These are phyloP conservation scores for Cephaloascus fragrans DNA, from an alignment of 805 yeast genomes.

Conservation along the genomic window DNA sequence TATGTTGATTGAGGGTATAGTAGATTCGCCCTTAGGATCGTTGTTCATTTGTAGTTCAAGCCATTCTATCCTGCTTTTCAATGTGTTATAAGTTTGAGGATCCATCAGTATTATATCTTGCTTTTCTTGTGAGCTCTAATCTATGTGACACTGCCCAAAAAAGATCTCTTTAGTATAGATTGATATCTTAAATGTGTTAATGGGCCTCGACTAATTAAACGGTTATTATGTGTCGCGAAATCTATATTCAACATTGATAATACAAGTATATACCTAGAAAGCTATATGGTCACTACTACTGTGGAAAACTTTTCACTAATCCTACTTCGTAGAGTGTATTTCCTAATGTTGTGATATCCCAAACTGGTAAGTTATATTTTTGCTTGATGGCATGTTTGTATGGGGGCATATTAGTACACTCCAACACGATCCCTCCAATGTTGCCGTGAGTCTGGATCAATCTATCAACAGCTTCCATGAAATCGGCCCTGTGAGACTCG, in stretches of 20 bases:
- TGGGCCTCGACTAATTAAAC: too few species aligned
- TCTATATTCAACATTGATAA: too few species aligned
- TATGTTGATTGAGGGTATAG: neutral
- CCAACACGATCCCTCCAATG: conserved; percentile 19
- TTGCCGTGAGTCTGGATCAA: conserved; percentile 1
- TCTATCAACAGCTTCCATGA: conserved; percentile 7
- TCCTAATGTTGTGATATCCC: conserved; percentile 19
- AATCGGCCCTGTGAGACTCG: conserved; percentile 10
- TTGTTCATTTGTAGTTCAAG: neutral
- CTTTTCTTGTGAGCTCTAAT: too few species aligned
- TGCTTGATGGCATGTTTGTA: conserved; percentile 14
- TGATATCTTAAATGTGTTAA: too few species aligned
- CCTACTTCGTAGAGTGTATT: conserved; percentile 15
- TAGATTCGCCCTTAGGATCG: neutral
- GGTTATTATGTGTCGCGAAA: too few species aligned
- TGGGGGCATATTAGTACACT: conserved; percentile 27
- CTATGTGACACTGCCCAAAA: too few species aligned
- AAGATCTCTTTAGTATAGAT: too few species aligned
- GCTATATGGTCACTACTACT: too few species aligned
- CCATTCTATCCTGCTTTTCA: neutral
- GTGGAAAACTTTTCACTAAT: too few species aligned
- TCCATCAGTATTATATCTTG: too few species aligned
- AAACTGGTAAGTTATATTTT: conserved; percentile 16
- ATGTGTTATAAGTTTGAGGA: neutral
- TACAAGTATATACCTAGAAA: too few species aligned